Conservation (phyloP, 805 yeast species). For the Millerago galiae region DNA sequence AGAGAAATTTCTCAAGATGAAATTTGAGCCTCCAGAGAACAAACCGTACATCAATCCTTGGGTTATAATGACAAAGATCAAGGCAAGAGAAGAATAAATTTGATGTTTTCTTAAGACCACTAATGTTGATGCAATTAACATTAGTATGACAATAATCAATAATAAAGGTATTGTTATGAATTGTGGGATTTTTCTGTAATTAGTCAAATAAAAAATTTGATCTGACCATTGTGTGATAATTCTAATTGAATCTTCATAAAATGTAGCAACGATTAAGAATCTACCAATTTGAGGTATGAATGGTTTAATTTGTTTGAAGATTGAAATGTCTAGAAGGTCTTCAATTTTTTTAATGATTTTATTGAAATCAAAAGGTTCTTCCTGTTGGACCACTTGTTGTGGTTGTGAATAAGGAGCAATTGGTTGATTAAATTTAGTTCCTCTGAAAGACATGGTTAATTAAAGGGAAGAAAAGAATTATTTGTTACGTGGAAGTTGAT, state of each 20-base stretch:
- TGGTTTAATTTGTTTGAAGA: constrained; percentile 47
- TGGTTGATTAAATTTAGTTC: constrained; percentile 20
- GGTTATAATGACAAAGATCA: constrained; percentile 62
- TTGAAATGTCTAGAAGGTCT: constrained; percentile 42
- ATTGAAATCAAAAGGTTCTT: neutral
- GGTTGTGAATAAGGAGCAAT: constrained; percentile 19
- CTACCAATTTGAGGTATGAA: constrained; percentile 86
- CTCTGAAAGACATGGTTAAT: constrained; percentile 19
- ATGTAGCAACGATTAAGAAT: constrained; percentile 86
- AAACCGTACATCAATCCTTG: constrained; percentile 91
- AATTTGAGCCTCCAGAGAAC: constrained; percentile 62
- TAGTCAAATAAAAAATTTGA: constrained; percentile 78
- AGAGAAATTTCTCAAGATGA: constrained; percentile 80
- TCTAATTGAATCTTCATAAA: constrained; percentile 82
- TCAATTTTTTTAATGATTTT: constrained; percentile 32
- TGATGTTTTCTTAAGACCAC: constrained; percentile 65
- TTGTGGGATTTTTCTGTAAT: constrained; percentile 72
- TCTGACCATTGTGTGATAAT: constrained; percentile 85
- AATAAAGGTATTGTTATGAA: constrained; percentile 74
- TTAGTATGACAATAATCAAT: constrained; percentile 52
- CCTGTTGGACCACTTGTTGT: constrained; percentile 2
- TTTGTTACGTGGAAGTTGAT: no score
- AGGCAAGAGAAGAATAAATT: constrained; percentile 61
- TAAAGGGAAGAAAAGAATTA: no score
- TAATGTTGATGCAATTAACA: constrained; percentile 67